Evolutionary conservation across 2,329 filamentous ascomycete genomes (phyloP).

Genomic region (Peltaster fructicola): DNA sequence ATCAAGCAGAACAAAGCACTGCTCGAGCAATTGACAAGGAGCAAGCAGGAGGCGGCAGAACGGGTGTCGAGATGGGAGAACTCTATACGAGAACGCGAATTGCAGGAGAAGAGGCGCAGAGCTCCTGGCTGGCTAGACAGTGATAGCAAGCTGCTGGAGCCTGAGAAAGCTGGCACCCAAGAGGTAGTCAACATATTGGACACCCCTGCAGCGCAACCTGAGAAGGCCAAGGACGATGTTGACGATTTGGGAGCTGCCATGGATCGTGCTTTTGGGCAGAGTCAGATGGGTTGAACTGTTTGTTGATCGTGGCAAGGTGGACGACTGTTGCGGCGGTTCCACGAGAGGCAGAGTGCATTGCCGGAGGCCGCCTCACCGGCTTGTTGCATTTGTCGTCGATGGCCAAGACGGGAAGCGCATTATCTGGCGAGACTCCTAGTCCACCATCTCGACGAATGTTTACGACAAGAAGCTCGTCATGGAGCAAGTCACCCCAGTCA

Average conservation of each 20-base stretch:
- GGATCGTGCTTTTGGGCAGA: slow-evolving; percentile 20
- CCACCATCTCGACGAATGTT: too few relatives aligned
- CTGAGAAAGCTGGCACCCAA: slow-evolving; percentile 30
- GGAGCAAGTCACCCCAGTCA: too few relatives aligned
- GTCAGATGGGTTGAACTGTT: slow-evolving; percentile 15
- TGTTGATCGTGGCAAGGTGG: too few relatives aligned
- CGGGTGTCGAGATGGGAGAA: slow-evolving; percentile 56
- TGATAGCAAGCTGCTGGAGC: slow-evolving; percentile 50
- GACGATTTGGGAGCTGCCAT: slow-evolving; percentile 19
- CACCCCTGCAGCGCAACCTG: slow-evolving; percentile 5
- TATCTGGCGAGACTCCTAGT: too few relatives aligned
- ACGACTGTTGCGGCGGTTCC: too few relatives aligned
- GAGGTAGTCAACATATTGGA: slow-evolving; percentile 14
- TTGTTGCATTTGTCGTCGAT: too few relatives aligned
- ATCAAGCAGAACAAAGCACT: slow-evolving; percentile 64
- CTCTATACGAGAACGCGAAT: slow-evolving; percentile 43
- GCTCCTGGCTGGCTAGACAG: slow-evolving; percentile 71
- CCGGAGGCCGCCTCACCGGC: too few relatives aligned
- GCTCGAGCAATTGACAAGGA: slow-evolving; percentile 53
- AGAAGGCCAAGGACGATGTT: slow-evolving; percentile 9
- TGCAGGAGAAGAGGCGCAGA: slow-evolving; percentile 62
- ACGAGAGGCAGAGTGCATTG: too few relatives aligned
- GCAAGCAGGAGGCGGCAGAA: slow-evolving; percentile 48
- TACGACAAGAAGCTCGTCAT: too few relatives aligned
- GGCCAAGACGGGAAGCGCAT: too few relatives aligned